A percentile compares a stretch with the other conserved stretches of the same genome.
Evolutionary conservation across 1,284 basidiomycete species (phyloP).

Genomic region (Nidula niveotomentosa): DNA sequence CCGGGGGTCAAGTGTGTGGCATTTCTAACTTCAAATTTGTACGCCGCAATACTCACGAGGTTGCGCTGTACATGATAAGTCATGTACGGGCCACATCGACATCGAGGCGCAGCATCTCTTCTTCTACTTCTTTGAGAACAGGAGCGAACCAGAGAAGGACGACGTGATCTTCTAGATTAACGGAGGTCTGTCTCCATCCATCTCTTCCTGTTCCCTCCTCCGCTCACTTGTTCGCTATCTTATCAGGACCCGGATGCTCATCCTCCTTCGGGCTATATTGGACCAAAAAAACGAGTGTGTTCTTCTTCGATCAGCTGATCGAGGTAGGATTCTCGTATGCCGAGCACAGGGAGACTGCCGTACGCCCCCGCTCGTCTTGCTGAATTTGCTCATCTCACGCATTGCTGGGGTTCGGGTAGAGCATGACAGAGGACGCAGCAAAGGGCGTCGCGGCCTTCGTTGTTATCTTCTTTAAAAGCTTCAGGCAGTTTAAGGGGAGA

Average conservation of each 20-base stretch:
- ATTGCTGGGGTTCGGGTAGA: slow-evolving; percentile 20
- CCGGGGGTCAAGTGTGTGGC: slow-evolving; percentile 43
- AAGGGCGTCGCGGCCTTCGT: slow-evolving; percentile 70
- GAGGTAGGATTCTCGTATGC: slow-evolving; percentile 74
- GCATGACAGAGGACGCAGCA: slow-evolving; percentile 16
- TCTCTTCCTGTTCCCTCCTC: background rate
- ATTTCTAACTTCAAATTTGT: too few species aligned
- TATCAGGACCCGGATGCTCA: slow-evolving; percentile 44
- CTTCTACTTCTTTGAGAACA: slow-evolving; percentile 85
- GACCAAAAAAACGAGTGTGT: slow-evolving; percentile 69
- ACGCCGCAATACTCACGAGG: too few species aligned
- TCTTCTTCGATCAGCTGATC: slow-evolving; percentile 70
- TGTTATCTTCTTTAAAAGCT: slow-evolving; percentile 44
- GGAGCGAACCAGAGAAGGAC: slow-evolving; percentile 58
- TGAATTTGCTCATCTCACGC: background rate
- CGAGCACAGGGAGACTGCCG: slow-evolving; percentile 65
- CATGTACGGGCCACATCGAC: slow-evolving; percentile 58
- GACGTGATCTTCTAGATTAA: slow-evolving; percentile 63
- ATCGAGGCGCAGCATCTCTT: slow-evolving; percentile 69
- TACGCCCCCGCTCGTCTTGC: slow-evolving; percentile 21
- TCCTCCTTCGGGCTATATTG: slow-evolving; percentile 56
- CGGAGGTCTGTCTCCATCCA: slow-evolving; percentile 35
- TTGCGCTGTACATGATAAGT: slow-evolving; percentile 9
- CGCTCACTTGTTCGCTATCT: background rate
- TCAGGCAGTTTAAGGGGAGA: slow-evolving; percentile 58